Evolutionary conservation across 805 yeast genomes (phyloP).

Genomic region (Wickerhamiella bombiphila): DNA sequence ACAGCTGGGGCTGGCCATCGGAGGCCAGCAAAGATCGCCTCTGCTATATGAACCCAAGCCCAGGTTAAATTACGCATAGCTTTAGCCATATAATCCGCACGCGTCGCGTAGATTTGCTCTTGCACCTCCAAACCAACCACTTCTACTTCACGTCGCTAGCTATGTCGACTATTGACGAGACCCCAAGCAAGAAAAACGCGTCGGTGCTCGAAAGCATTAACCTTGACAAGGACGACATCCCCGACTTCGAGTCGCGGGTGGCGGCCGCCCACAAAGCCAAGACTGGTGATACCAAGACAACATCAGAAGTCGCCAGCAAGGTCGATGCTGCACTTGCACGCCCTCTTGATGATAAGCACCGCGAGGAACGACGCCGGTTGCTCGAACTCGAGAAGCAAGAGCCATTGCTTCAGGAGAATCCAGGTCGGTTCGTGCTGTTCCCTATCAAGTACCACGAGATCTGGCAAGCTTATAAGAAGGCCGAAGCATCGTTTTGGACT

Average conservation of each 20-base stretch:
- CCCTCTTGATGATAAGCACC: slow-evolving; percentile 16
- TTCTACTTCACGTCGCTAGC: not conserved
- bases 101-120: not conserved
- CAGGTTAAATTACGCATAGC: not conserved
- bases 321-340: slow-evolving; percentile 16
- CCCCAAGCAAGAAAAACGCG: slow-evolving; percentile 58
- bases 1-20: too few relatives aligned
- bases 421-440: slow-evolving; percentile 78
- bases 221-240: slow-evolving; percentile 22
- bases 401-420: slow-evolving; percentile 76
- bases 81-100: not conserved
- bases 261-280: slow-evolving; percentile 1
- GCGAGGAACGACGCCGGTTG: slow-evolving; percentile 29
- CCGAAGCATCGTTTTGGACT: slow-evolving; percentile 99
- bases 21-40: too few relatives aligned
- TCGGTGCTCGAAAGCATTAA: slow-evolving; percentile 39
- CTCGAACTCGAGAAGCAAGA: slow-evolving; percentile 72
- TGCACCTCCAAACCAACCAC: too few relatives aligned
- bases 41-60: not conserved
- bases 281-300: slow-evolving; percentile 20
- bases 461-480: slow-evolving; percentile 98
- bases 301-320: slow-evolving; percentile 17
- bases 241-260: slow-evolving; percentile 11
- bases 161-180: slow-evolving; percentile 23
- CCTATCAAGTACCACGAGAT: slow-evolving; percentile 95